Evolutionary conservation across 129 eudicot species (phyloP), one percentile per base, ranked within the genome.

Genomic region (Arctium minus): DNA sequence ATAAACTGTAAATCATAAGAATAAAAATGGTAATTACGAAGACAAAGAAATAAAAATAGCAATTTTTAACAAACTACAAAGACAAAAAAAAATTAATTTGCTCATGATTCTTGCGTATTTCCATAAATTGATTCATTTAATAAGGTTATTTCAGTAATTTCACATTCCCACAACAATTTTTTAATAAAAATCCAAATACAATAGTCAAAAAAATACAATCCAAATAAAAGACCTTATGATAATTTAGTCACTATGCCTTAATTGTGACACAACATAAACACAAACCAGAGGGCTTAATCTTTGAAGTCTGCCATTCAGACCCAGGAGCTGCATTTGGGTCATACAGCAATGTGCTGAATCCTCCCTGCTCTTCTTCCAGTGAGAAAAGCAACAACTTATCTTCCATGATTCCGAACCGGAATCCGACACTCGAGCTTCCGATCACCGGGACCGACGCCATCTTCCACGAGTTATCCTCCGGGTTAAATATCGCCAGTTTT

Each of bases 231-330:
- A 17, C 37, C 77, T 60, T 18, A 73, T 73, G 33, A 17, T 3
- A 56, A 5, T 15, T 15, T 60, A 83, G 31, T 87, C 78, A 89
- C 39, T 82, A 96, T 22, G 93, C 97, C 92, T 84, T 93, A 31
- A 96, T 96, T 4, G 98, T 96, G 65, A 96, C 98, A n/a, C 93
- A 90, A 85, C 88, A 91, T 72, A 91, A 50, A 82, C 99, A 96
- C 73, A 82, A 81, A 12, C 99, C 99, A 74, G 92, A 90, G 0
- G 94, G 97, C 84, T 89, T 93, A 74, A 96, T 90, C 11, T 85
- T 88, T 2, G 97, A 87, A 77, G 87, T 89, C 80, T 84, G 84
- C 99, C 99, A 96, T 82, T 96, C 98, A 0, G 76, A 82, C 15
- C 99, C 99, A 7, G 89, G 88, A 13, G 89, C 77, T 22, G 99